Evolutionary conservation across 257 asterid genomes (phyloP), one percentile per base, ranked within the genome.

Genomic region (Scutellaria galericulata): DNA sequence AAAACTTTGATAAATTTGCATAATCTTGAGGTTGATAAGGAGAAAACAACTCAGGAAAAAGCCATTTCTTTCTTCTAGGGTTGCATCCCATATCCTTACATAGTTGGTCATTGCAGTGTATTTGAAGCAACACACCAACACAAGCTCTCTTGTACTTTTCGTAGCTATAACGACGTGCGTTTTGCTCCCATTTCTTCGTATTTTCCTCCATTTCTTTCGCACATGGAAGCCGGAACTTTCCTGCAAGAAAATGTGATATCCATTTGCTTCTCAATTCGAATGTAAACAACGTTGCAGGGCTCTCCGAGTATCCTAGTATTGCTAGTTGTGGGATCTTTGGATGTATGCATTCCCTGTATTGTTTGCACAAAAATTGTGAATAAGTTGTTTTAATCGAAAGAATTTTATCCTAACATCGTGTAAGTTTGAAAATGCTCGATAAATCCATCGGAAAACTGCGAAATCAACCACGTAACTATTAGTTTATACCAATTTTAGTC

Each of bases 281-380:
- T 1, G 90, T 74, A 59, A 81, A 84, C 61, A 84, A 18, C 0
- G 80, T 79, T 6, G 90, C 72, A 0, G 88, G 90, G 70, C 88
- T 82, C 84, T 84, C 90, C 0, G 87, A 80, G 39, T 86, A 88
- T 3, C 92, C 95, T 6, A 86, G 67, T 61, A 88, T 83, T 18
- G 90, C 92, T 61, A 86, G 63, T 10, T 84, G 86, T 39, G 95
- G 92, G 12, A 86, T 84, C 42, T 80, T 68, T 0, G 92, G 92
- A 74, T 83, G 88, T 39, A 88, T 83, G 84, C 95, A 88, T 45
- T 85, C 91, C 80, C 89, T 82, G 76, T 51, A 62, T 24, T 18
- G 18, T 3, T 13, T 14, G 20, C 14, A 51, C 15, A 5, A 31
- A 4, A 31, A 31, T 31, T 31, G 5, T 31, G 4, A 31, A 31